Conservation (phyloP, 2,329 filamentous ascomycete species). For the Penicillium sp. region DNA sequence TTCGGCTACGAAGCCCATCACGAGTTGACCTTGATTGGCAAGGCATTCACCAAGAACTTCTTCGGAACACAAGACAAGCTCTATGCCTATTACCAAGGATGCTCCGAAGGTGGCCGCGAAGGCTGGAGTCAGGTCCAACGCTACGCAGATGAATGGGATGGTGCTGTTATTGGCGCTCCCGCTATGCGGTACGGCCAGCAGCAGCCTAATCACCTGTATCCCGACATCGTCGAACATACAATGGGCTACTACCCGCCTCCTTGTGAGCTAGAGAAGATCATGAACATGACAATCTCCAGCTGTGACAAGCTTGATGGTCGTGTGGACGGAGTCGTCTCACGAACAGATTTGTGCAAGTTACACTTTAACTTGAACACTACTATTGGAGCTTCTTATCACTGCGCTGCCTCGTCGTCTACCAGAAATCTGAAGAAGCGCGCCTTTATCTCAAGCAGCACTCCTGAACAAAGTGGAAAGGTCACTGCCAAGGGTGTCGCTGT, state of each 20-base stretch:
- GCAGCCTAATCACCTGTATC: slow-evolving; percentile 43
- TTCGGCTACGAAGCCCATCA: slow-evolving; percentile 53
- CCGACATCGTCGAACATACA: slow-evolving; percentile 39
- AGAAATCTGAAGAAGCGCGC: slow-evolving; percentile 20
- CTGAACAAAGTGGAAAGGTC: slow-evolving; percentile 14
- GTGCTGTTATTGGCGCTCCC: slow-evolving; percentile 45
- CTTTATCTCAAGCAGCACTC: slow-evolving; percentile 19
- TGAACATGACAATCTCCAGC: slow-evolving; percentile 53
- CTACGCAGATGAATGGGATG: slow-evolving; percentile 49
- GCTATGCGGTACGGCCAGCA: slow-evolving; percentile 46
- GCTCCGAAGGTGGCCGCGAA: slow-evolving; percentile 55
- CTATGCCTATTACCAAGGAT: slow-evolving; percentile 53
- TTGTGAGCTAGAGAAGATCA: slow-evolving; percentile 53
- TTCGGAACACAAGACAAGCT: slow-evolving; percentile 29
- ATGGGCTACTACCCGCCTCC: slow-evolving; percentile 42
- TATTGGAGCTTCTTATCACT: slow-evolving; percentile 49
- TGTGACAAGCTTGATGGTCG: slow-evolving; percentile 57
- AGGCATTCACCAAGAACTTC: slow-evolving; percentile 43
- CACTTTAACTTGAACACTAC: slow-evolving; percentile 46
- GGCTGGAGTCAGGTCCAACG: slow-evolving; percentile 51
- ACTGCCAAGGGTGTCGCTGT: slow-evolving; percentile 14
- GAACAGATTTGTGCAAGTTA: slow-evolving; percentile 48
- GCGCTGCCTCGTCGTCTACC: slow-evolving; percentile 26
- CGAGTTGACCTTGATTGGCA: slow-evolving; percentile 51
- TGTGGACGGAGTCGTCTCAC: slow-evolving; percentile 53